Evolutionary conservation across 78 protist species (phyloP).

Genomic region (Emiliania huxleyi): DNA sequence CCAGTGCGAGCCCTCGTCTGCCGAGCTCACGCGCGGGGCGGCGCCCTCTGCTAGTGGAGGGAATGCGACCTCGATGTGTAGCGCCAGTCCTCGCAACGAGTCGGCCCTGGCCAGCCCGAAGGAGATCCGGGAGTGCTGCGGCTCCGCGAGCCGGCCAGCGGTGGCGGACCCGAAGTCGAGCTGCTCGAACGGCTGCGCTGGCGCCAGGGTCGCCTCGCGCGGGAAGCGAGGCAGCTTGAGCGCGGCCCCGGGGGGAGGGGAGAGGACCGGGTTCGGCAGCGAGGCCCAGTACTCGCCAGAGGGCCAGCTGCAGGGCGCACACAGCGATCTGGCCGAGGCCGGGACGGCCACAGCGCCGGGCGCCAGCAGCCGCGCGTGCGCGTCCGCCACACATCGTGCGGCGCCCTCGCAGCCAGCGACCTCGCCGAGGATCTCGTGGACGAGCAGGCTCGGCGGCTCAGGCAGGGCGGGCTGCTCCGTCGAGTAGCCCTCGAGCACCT

Average conservation of each 20-base stretch:
- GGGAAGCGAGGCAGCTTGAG: not conserved
- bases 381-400: not conserved
- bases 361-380: not conserved
- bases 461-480: not conserved
- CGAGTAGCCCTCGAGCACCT: conserved; percentile 10
- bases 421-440: conserved; percentile 45
- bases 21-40: too few species aligned
- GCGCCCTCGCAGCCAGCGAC: conserved; percentile 14
- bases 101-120: too few species aligned
- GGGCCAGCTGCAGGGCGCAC: not conserved
- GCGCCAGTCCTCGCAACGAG: too few species aligned
- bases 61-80: too few species aligned
- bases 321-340: not conserved
- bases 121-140: too few species aligned
- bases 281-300: not conserved
- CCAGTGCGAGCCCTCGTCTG: too few species aligned
- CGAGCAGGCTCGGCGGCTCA: not conserved
- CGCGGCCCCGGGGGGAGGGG: not conserved
- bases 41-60: too few species aligned
- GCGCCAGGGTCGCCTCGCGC: not conserved
- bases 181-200: not conserved
- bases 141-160: too few species aligned
- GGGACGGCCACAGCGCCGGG: not conserved
- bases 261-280: not conserved
- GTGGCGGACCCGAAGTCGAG: too few species aligned